Conservation (phyloP, 1,284 basidiomycete species). For the Malassezia slooffiae region DNA sequence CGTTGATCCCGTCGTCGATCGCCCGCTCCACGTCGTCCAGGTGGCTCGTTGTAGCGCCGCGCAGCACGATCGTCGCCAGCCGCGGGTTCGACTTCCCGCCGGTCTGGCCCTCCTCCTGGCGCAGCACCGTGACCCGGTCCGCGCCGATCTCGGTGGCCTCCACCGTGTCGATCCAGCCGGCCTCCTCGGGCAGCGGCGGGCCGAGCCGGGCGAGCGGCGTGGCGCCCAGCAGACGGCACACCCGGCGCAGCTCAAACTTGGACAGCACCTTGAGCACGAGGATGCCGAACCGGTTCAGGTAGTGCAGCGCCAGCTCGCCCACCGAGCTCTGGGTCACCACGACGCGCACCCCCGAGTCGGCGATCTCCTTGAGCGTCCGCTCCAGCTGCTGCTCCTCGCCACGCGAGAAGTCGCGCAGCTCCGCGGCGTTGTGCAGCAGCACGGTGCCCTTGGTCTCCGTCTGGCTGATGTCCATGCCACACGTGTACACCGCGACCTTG, state of each 20-base stretch:
- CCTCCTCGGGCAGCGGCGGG: conserved; percentile 90
- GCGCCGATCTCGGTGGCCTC: conserved; percentile 95
- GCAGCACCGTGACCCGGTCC: conserved; percentile 89
- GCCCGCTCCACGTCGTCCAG: conserved; percentile 92
- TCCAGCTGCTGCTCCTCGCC: conserved; percentile 67
- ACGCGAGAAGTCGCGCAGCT: conserved; percentile 78
- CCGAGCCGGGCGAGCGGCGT: conserved; percentile 91
- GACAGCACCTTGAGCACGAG: conserved; percentile 92
- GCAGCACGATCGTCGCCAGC: conserved; percentile 43
- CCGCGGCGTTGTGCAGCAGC: conserved; percentile 84
- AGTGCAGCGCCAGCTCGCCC: conserved; percentile 93
- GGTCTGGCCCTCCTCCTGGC: conserved; percentile 54
- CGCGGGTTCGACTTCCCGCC: conserved; percentile 42
- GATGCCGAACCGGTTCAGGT: conserved; percentile 85
- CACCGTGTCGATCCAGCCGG: conserved; percentile 82
- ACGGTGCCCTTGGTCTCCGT: conserved; percentile 99
- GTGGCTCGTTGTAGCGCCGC: conserved; percentile 82
- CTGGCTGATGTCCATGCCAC: conserved; percentile 80
- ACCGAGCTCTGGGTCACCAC: conserved; percentile 85
- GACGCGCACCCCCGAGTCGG: conserved; percentile 84
- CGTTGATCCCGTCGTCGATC: conserved; percentile 92
- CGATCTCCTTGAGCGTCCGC: conserved; percentile 70
- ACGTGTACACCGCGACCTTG: conserved; percentile 70
- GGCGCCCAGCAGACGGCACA: conserved; percentile 89
- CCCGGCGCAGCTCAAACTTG: conserved; percentile 89